phyloP scores from a whole-genome alignment of 2,329 filamentous ascomycete species.

The Ceratocystis harringtonii region DNA sequence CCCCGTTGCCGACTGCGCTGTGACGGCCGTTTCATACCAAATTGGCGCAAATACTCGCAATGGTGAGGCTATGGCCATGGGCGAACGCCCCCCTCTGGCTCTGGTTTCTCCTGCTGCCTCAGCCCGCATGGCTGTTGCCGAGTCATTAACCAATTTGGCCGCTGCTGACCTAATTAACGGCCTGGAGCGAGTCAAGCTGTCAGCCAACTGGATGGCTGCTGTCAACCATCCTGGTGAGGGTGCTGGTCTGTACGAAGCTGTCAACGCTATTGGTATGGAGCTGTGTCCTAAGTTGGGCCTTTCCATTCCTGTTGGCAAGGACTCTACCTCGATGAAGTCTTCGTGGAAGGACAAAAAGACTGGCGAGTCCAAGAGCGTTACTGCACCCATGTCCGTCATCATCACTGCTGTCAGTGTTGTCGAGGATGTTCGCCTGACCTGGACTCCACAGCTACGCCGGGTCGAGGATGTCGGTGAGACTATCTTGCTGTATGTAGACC shows the following conservation, averaged over 20 bases:
- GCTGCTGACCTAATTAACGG: slow-evolving; percentile 58
- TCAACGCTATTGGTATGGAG: slow-evolving; percentile 82
- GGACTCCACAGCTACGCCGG: slow-evolving; percentile 78
- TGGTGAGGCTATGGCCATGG: slow-evolving; percentile 97
- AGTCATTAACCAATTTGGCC: slow-evolving; percentile 83
- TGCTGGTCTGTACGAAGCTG: slow-evolving; percentile 82
- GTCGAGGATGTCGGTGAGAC: slow-evolving; percentile 80
- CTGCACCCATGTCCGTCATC: slow-evolving; percentile 77
- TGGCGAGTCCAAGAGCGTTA: slow-evolving; percentile 65
- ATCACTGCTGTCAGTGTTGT: slow-evolving; percentile 85
- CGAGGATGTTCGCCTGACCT: slow-evolving; percentile 67
- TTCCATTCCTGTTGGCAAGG: slow-evolving; percentile 91
- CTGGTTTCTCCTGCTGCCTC: slow-evolving; percentile 82
- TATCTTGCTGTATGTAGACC: slow-evolving; percentile 77
- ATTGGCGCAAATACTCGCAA: slow-evolving; percentile 50
- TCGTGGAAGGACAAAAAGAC: slow-evolving; percentile 65
- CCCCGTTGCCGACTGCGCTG: slow-evolving; percentile 84
- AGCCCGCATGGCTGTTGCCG: slow-evolving; percentile 88
- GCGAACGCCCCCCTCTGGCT: slow-evolving; percentile 77
- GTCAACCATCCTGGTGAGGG: slow-evolving; percentile 85
- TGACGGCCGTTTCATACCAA: slow-evolving; percentile 70
- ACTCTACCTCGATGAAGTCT: slow-evolving; percentile 98
- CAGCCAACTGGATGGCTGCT: slow-evolving; percentile 99
- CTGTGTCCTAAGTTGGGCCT: slow-evolving; percentile 82
- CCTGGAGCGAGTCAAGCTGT: slow-evolving; percentile 67